Evolutionary conservation across 2,329 filamentous ascomycete species (phyloP).

Genomic region (Cladosporium velox): DNA sequence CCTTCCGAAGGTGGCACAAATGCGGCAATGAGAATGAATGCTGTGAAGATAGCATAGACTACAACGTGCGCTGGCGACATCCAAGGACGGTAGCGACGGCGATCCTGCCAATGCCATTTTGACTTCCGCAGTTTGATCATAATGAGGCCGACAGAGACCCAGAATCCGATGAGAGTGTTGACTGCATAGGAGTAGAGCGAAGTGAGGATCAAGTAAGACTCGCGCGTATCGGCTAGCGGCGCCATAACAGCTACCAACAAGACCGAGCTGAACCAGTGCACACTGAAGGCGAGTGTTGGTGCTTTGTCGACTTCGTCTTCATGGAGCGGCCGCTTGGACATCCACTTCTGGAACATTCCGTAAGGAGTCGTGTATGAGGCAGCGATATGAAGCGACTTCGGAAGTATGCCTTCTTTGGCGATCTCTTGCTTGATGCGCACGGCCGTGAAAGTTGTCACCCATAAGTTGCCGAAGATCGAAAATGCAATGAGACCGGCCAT

Average conservation of each 20-base stretch:
- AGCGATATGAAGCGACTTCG: conserved; percentile 53
- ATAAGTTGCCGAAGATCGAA: not conserved
- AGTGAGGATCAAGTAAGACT: conserved; percentile 39
- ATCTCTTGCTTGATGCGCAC: conserved; percentile 62
- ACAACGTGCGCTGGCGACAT: conserved; percentile 29
- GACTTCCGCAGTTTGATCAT: conserved; percentile 31
- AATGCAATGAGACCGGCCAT: not conserved
- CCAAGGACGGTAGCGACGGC: conserved; percentile 31
- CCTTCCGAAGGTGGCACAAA: not conserved
- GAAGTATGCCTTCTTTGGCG: conserved; percentile 59
- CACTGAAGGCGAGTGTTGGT: conserved; percentile 41
- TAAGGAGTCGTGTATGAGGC: conserved; percentile 35
- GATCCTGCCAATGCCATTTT: conserved; percentile 26
- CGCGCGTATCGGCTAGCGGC: conserved; percentile 29
- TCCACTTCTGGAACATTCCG: conserved; percentile 30
- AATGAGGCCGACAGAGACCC: conserved; percentile 33
- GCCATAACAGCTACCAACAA: conserved; percentile 39
- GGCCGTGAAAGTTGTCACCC: conserved; percentile 52
- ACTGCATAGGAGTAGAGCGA: conserved; percentile 46
- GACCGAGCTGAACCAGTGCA: conserved; percentile 43
- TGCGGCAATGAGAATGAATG: not conserved
- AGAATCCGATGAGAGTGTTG: conserved; percentile 30
- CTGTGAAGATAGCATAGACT: conserved; percentile 27
- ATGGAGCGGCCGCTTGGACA: conserved; percentile 19
- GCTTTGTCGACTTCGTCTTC: conserved; percentile 39